A percentile compares a stretch with the other conserved stretches of the same genome.
Evolutionary conservation across 139 green algal genomes (phyloP).

Genomic region (Picochlorum sp.): DNA sequence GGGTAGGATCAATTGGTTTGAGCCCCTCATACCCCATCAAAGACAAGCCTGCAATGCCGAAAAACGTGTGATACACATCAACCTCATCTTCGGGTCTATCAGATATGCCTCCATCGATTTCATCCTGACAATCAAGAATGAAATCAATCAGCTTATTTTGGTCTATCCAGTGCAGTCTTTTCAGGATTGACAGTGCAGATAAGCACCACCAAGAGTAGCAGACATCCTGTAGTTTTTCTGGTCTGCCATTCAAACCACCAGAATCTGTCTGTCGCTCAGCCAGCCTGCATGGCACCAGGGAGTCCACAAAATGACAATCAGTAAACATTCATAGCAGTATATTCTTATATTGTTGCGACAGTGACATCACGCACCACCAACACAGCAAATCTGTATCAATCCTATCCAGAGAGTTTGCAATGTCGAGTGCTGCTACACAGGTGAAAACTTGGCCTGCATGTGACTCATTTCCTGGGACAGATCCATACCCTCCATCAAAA

Average conservation of each 20-base stretch:
- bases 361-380: slow-evolving; percentile 77
- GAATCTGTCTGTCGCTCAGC: slow-evolving; percentile 78
- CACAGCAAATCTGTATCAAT: slow-evolving; percentile 81
- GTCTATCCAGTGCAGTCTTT: slow-evolving; percentile 91
- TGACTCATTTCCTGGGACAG: slow-evolving; percentile 67
- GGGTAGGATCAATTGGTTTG: slow-evolving; percentile 71
- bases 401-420: slow-evolving; percentile 64
- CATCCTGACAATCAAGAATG: slow-evolving; percentile 89
- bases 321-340: not conserved
- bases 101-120: slow-evolving; percentile 86
- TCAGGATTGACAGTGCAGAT: slow-evolving; percentile 80
- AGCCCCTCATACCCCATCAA: slow-evolving; percentile 74
- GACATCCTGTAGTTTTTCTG: slow-evolving; percentile 88
- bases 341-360: slow-evolving; percentile 1
- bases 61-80: slow-evolving; percentile 99
- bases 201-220: slow-evolving; percentile 93
- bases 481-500: slow-evolving; percentile 96
- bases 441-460: slow-evolving; percentile 87
- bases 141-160: slow-evolving; percentile 58
- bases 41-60: slow-evolving; percentile 85
- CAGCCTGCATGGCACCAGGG: slow-evolving; percentile 31
- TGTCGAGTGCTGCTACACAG: slow-evolving; percentile 77
- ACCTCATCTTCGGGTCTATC: slow-evolving; percentile 87
- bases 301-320: slow-evolving; percentile 24
- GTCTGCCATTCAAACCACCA: slow-evolving; percentile 89